These are phyloP conservation scores for Quercus cerris DNA, from an alignment of 306 rosid species.

Conservation along the genomic window DNA sequence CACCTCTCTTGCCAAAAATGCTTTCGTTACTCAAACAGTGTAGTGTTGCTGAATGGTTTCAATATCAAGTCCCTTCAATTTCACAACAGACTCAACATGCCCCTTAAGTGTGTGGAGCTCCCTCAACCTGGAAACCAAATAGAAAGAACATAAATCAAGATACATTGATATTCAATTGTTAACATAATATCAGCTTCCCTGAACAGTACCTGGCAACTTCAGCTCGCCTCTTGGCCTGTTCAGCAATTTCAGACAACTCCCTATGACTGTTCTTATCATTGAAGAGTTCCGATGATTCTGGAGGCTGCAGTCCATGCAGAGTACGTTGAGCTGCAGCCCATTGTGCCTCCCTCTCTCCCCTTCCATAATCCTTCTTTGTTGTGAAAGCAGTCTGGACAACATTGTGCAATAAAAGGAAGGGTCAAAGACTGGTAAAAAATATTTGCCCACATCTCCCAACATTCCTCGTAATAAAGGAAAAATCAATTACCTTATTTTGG, in stretches of 20 bases:
- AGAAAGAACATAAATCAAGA: neutral
- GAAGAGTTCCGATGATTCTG: slow-evolving; percentile 38
- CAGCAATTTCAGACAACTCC: slow-evolving; percentile 76
- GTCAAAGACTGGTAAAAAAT: neutral
- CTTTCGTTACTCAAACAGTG: slow-evolving; percentile 48
- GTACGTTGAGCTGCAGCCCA: slow-evolving; percentile 93
- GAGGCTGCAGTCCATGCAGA: slow-evolving; percentile 77
- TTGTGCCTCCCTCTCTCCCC: slow-evolving; percentile 82
- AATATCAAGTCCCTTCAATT: slow-evolving; percentile 85
- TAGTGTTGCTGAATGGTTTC: slow-evolving; percentile 89
- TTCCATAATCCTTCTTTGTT: slow-evolving; percentile 78
- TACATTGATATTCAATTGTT: neutral
- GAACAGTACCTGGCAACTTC: slow-evolving; percentile 65
- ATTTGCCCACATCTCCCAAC: neutral
- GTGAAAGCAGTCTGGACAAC: slow-evolving; percentile 68
- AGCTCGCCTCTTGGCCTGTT: slow-evolving; percentile 78
- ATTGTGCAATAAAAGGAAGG: neutral
- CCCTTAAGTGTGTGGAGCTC: slow-evolving; percentile 91
- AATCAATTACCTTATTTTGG: slow-evolving; percentile 48
- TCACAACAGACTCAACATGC: slow-evolving; percentile 89
- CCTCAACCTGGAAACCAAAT: slow-evolving; percentile 51
- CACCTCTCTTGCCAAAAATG: slow-evolving; percentile 3
- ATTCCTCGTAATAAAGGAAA: neutral
- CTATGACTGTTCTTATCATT: slow-evolving; percentile 48
- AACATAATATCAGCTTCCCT: neutral